Percentiles rank a stretch among this genome's conserved stretches.
Conservation (phyloP, 768 basidiomycete species). For the Mycena indigotica region DNA sequence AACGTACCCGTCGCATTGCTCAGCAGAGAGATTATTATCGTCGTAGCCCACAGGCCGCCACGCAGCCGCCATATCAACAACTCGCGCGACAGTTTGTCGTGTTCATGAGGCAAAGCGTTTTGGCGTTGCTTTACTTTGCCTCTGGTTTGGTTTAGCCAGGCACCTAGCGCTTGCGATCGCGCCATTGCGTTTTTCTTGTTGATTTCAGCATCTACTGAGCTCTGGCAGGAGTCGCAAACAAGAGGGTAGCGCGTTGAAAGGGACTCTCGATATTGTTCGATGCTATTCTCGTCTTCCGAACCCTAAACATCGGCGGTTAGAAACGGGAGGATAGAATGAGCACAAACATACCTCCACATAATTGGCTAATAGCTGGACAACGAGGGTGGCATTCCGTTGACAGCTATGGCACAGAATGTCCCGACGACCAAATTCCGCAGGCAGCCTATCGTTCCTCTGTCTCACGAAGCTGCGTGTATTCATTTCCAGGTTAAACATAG, state of each 20-base stretch:
- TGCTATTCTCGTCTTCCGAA: conserved; percentile 66
- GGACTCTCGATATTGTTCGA: conserved; percentile 73
- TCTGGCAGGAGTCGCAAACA: conserved; percentile 75
- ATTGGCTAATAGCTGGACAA: conserved; percentile 84
- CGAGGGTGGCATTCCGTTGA: conserved; percentile 89
- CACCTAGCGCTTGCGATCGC: conserved; percentile 71
- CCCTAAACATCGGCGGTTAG: conserved; percentile 49
- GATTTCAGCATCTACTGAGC: conserved; percentile 82
- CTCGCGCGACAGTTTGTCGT: conserved; percentile 49
- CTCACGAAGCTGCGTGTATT: conserved; percentile 71
- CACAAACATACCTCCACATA: conserved; percentile 72
- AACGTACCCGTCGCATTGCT: conserved; percentile 52
- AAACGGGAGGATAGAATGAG: background rate
- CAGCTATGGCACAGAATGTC: conserved; percentile 85
- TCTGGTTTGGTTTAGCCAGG: conserved; percentile 66
- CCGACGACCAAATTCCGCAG: conserved; percentile 54
- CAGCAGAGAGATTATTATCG: conserved; percentile 43
- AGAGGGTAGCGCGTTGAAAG: conserved; percentile 85
- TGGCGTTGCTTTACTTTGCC: conserved; percentile 62
- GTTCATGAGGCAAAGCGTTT: conserved; percentile 41
- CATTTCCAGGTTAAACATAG: conserved; percentile 80
- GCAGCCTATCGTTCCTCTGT: conserved; percentile 72
- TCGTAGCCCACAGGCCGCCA: conserved; percentile 65
- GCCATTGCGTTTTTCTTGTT: conserved; percentile 80
- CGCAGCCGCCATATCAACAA: conserved; percentile 69